Conservation (phyloP, 169 alveolate genomes). For the Neospora caninum region DNA sequence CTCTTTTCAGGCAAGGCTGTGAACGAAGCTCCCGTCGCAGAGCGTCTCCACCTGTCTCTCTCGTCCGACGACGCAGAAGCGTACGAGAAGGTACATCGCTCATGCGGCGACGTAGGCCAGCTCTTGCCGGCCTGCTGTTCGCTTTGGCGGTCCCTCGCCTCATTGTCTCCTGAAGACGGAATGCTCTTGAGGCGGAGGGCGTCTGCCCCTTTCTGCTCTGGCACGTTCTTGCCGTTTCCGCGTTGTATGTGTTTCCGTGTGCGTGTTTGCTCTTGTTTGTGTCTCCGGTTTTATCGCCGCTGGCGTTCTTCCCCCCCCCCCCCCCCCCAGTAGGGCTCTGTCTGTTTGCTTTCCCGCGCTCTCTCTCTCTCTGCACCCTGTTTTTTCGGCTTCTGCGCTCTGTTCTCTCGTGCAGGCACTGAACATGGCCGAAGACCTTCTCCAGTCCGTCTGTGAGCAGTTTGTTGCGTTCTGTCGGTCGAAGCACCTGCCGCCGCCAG, state of each 20-base stretch:
- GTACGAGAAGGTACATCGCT: constrained; percentile 70
- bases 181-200: too few species aligned
- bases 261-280: background rate
- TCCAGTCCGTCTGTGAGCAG: constrained; percentile 80
- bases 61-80: constrained; percentile 74
- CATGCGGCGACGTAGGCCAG: background rate
- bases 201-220: too few species aligned
- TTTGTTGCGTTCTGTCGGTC: constrained; percentile 73
- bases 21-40: constrained; percentile 82
- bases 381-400: background rate
- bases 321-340: background rate
- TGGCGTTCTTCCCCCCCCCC: background rate
- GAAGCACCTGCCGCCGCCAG: constrained; percentile 72
- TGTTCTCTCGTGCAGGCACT: constrained; percentile 53
- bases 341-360: too few species aligned
- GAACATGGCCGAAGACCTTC: constrained; percentile 77
- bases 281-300: background rate
- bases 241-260: background rate
- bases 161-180: too few species aligned
- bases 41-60: constrained; percentile 80
- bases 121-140: background rate
- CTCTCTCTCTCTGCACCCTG: background rate
- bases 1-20: constrained; percentile 70
- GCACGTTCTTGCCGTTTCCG: too few species aligned
- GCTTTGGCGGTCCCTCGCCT: too few species aligned